These are phyloP conservation scores for Clarkia xantiana DNA, from an alignment of 345 rosid species.

Conservation along the genomic window DNA sequence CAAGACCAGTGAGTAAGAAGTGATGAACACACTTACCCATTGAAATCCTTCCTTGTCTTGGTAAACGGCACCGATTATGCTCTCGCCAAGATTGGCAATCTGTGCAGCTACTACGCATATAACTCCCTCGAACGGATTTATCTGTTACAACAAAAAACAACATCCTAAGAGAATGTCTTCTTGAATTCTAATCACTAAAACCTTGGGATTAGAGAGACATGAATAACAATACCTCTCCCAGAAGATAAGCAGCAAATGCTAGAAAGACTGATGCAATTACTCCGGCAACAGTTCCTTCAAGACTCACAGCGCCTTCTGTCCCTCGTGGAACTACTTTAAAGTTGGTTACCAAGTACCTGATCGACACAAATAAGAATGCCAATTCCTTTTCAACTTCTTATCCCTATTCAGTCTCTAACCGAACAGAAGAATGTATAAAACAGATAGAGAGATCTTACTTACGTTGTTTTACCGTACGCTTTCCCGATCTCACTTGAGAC, in stretches of 20 bases:
- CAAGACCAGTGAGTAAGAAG: too few species aligned
- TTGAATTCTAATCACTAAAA: neutral
- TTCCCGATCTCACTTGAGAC: slow-evolving; percentile 95
- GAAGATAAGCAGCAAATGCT: slow-evolving; percentile 48
- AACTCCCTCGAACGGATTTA: slow-evolving; percentile 48
- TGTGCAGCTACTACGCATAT: slow-evolving; percentile 83
- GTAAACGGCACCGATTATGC: slow-evolving; percentile 71
- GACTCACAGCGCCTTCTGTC: slow-evolving; percentile 91
- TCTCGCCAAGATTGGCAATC: slow-evolving; percentile 88
- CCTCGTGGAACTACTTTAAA: slow-evolving; percentile 88
- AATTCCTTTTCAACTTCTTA: neutral
- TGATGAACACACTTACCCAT: slow-evolving; percentile 41
- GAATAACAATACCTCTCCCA: slow-evolving; percentile 45
- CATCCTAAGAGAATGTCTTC: neutral
- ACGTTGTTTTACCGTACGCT: slow-evolving; percentile 94
- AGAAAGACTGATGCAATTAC: slow-evolving; percentile 61
- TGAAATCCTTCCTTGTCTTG: slow-evolving; percentile 81
- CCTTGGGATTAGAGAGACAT: neutral
- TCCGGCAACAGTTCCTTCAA: slow-evolving; percentile 91
- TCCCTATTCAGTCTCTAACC: neutral
- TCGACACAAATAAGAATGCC: slow-evolving; percentile 1
- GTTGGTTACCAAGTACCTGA: slow-evolving; percentile 73
- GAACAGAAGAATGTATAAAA: neutral
- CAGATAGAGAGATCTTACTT: slow-evolving; percentile 18
- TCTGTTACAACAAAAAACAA: slow-evolving; percentile 24